Evolutionary conservation across 768 basidiomycete genomes (phyloP), one percentile per base, ranked within the genome.

Genomic region (Boletus rubroflammeus): DNA sequence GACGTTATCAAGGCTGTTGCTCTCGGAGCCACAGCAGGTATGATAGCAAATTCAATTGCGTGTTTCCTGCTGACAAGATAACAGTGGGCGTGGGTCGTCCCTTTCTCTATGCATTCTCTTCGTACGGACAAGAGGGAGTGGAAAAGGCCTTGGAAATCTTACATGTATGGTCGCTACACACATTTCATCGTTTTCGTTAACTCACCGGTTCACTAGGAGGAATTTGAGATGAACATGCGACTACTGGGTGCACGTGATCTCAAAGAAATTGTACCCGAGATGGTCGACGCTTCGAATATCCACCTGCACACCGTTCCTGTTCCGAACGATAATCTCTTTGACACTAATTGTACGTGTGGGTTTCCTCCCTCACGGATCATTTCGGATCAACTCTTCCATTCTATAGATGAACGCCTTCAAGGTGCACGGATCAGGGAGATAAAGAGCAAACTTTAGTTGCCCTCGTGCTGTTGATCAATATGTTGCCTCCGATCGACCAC

Each of bases 151-250:
- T 97, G 50, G 81, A 90, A 62, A 90, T 96, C 47, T 69, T 95
- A 43, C 78, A 80, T 59, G 90, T 88, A 62, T 53, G 81, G 65
- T 6, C 26, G 14, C 7, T 6, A 14, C n/a, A 9, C 3, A 15
- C 2, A 6, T 34, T 26, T 38, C 34, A 10, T 11, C 44, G 11
- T 13, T 15, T 42, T 47, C 21, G 14, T 25, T 38, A 19, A 19
- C 41, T 57, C 13, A 61, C 23, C 40, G 14, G 6, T 31, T 25
- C 28, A 7, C 9, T 65, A 98, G 93, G 92, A 95, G 61, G 96
- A 99, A 70, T 93, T 99, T 62, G 92, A 95, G 76, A 98, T 98
- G 96, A 94, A 96, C 72, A 81, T 98, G 82, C 86, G 95, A 15
- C 77, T 98, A 2, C 72, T 99, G 28, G 96, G 96, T 7, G 94